Evolutionary conservation across 257 asterid species (phyloP).

Genomic region (Ajuga chamaepitys): DNA sequence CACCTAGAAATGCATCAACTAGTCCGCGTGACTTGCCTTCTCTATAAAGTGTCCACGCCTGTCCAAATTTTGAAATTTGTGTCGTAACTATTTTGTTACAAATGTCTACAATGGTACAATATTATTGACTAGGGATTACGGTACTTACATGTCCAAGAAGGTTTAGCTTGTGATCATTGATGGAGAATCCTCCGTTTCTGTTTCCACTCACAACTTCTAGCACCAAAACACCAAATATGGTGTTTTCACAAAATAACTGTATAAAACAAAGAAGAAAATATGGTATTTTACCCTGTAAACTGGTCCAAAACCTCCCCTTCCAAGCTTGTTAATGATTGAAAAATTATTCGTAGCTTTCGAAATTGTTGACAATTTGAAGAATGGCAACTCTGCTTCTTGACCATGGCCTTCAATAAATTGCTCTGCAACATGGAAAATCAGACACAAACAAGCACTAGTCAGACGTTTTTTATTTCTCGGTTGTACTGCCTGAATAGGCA

Average conservation of each 20-base stretch:
- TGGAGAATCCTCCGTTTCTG: conserved; percentile 3
- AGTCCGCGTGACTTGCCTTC: background rate
- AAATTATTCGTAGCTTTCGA: background rate
- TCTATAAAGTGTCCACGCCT: conserved; percentile 10
- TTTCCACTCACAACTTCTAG: conserved; percentile 7
- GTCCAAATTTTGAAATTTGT: background rate
- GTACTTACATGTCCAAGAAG: conserved; percentile 10
- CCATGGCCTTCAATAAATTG: background rate
- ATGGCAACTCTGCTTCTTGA: background rate
- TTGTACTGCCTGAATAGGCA: too few species aligned
- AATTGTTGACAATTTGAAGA: background rate
- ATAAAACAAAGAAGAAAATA: too few species aligned
- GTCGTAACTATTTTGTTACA: too few species aligned
- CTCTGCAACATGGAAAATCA: background rate
- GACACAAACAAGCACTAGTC: background rate
- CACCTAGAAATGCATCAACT: background rate
- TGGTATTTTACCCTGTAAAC: background rate
- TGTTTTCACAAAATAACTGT: too few species aligned
- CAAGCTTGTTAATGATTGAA: background rate
- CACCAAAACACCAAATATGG: conserved; percentile 5
- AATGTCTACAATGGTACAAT: background rate
- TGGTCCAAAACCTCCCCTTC: background rate
- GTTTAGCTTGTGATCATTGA: background rate
- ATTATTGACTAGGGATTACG: too few species aligned
- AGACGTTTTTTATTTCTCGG: too few species aligned